These are phyloP conservation scores for Colletotrichum abscissum DNA, from an alignment of 2,329 filamentous ascomycete species.

Conservation along the genomic window DNA sequence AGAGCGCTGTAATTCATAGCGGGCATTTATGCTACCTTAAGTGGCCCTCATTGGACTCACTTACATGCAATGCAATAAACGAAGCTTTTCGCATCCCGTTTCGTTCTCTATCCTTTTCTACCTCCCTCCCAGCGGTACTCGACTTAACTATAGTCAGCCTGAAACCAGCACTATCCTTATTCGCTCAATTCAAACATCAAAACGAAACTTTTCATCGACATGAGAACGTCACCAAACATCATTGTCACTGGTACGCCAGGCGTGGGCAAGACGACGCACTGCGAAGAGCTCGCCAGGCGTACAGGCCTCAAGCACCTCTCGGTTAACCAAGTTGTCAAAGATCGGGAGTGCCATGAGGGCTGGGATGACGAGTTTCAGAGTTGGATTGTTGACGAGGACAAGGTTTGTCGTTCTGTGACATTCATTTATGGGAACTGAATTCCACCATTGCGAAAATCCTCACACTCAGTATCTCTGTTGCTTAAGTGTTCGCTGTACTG, in stretches of 20 bases:
- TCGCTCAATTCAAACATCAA: too few species aligned
- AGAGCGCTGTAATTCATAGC: neutral
- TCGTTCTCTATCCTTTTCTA: neutral
- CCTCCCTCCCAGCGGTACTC: neutral
- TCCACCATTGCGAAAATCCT: neutral
- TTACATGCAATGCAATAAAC: conserved; percentile 19
- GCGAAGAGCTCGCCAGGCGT: conserved; percentile 80
- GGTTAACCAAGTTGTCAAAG: conserved; percentile 92
- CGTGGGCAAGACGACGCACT: conserved; percentile 94
- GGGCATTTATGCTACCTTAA: neutral
- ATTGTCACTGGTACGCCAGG: conserved; percentile 96
- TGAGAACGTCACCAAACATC: conserved; percentile 79
- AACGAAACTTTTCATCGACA: neutral
- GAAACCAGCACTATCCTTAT: neutral
- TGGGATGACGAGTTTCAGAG: conserved; percentile 87
- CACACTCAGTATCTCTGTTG: neutral
- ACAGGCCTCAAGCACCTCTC: conserved; percentile 85
- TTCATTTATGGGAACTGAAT: neutral
- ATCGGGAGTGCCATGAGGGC: conserved; percentile 86
- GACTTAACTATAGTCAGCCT: neutral
- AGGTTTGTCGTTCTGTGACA: conserved; percentile 62
- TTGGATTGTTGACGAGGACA: conserved; percentile 97
- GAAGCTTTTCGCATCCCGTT: neutral
- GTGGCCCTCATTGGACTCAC: conserved; percentile 5
- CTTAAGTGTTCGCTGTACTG: neutral